A percentile compares a stretch with the other conserved stretches of the same genome.
Conservation (phyloP, 768 basidiomycete species). For the Podaxis carcinomalis region DNA sequence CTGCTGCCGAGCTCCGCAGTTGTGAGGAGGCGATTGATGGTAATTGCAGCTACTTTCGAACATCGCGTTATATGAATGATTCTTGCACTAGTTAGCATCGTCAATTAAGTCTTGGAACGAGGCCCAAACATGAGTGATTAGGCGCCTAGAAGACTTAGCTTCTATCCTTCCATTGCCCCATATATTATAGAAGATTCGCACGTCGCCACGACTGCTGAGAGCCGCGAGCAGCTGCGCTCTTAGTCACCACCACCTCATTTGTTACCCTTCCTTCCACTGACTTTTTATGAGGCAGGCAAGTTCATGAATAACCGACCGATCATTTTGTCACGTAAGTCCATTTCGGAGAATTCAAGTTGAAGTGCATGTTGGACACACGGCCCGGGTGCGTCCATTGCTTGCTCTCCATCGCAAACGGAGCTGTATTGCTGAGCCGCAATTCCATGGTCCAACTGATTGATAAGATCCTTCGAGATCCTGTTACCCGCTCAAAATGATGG, state of each 20-base stretch:
- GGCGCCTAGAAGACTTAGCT: not conserved
- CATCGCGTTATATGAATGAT: not conserved
- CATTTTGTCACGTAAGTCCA: too few relatives aligned
- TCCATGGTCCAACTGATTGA: not conserved
- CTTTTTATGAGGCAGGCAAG: too few relatives aligned
- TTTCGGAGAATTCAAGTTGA: too few relatives aligned
- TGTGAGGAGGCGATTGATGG: not conserved
- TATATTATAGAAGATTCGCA: not conserved
- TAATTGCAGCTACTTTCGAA: not conserved
- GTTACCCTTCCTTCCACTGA: not conserved
- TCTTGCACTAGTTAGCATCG: not conserved
- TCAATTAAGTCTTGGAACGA: not conserved
- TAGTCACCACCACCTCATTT: not conserved
- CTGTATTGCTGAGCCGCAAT: not conserved
- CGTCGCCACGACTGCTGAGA: not conserved
- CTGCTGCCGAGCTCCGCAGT: not conserved
- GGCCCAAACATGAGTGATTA: not conserved
- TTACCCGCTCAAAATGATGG: not conserved
- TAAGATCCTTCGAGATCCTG: not conserved
- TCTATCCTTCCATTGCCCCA: not conserved
- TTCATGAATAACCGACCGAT: too few relatives aligned
- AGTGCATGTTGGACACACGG: not conserved
- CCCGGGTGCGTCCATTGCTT: too few relatives aligned
- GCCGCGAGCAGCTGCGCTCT: not conserved
- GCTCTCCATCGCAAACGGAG: too few relatives aligned